phyloP scores from a whole-genome alignment of 2,329 filamentous ascomycete genomes.

The Nothopassalora personata region DNA sequence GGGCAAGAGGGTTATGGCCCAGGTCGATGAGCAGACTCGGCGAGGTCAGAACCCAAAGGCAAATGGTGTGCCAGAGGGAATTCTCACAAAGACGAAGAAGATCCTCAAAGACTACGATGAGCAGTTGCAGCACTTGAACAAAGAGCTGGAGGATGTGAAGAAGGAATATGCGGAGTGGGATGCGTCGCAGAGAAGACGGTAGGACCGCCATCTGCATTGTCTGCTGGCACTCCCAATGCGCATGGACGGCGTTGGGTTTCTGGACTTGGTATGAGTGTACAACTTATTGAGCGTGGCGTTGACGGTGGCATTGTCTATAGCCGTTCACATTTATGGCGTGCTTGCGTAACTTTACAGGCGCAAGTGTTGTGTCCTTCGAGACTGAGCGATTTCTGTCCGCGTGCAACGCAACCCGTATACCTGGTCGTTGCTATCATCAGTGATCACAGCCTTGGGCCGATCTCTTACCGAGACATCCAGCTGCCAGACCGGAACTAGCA shows the following conservation, averaged over 20 bases:
- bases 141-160: constrained; percentile 55
- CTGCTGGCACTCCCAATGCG: not conserved
- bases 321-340: not conserved
- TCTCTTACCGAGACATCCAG: too few relatives aligned
- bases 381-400: too few relatives aligned
- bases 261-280: not conserved
- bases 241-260: not conserved
- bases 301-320: not conserved
- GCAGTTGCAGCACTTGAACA: constrained; percentile 68
- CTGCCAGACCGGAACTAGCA: too few relatives aligned
- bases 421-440: too few relatives aligned
- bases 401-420: too few relatives aligned
- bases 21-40: constrained; percentile 34
- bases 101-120: constrained; percentile 77
- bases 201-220: not conserved
- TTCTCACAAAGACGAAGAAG: constrained; percentile 69
- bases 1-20: constrained; percentile 59
- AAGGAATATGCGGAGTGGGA: constrained; percentile 57
- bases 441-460: too few relatives aligned
- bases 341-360: not conserved
- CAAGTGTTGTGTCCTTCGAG: too few relatives aligned
- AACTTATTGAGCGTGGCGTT: not conserved
- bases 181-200: constrained; percentile 17
- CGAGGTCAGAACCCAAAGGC: constrained; percentile 46
- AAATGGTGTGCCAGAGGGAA: constrained; percentile 60